Conservation (phyloP, 345 rosid species). For the Heritiera fomes region DNA sequence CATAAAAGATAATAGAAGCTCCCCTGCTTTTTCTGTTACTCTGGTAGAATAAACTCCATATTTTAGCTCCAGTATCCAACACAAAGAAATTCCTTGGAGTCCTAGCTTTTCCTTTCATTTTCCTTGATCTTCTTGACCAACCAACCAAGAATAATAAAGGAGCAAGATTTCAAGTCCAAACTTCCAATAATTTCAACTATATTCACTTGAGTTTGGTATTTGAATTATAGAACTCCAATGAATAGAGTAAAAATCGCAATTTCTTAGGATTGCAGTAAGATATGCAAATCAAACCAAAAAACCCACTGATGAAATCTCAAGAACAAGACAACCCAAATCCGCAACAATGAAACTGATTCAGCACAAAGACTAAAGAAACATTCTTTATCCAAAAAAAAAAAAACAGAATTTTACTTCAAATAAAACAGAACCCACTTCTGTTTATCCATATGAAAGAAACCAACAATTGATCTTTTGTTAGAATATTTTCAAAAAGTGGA, state of each 20-base stretch:
- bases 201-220: background rate
- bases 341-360: background rate
- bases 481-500: no score
- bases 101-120: slow-evolving; percentile 50
- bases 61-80: slow-evolving; percentile 56
- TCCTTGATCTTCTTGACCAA: slow-evolving; percentile 15
- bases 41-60: background rate
- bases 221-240: background rate
- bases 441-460: no score
- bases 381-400: no score
- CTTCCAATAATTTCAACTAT: slow-evolving; percentile 1
- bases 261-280: slow-evolving; percentile 3
- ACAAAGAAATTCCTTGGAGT: slow-evolving; percentile 39
- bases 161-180: background rate
- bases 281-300: slow-evolving; percentile 1
- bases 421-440: no score
- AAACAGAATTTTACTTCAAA: no score
- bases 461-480: no score
- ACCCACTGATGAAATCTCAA: slow-evolving; percentile 21
- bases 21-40: no score
- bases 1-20: no score
- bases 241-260: background rate
- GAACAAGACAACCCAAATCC: slow-evolving; percentile 13
- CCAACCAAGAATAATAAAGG: background rate
- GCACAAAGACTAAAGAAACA: no score